Conservation (phyloP, 331 rosid species). For the Erythrophleum ivorense region DNA sequence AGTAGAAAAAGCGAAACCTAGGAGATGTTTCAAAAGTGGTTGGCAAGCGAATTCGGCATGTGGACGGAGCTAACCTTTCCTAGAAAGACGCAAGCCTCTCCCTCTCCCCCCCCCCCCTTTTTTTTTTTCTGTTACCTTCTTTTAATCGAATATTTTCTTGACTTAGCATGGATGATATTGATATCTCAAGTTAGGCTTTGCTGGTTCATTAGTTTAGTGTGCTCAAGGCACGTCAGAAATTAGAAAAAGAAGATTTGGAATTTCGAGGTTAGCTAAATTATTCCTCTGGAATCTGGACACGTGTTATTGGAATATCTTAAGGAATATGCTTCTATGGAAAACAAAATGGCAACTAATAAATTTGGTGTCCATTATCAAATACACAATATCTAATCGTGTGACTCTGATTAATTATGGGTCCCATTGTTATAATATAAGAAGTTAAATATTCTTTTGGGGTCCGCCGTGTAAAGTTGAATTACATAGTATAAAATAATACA, state of each 20-base stretch:
- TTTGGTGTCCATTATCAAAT: background rate
- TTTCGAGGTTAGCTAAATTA: background rate
- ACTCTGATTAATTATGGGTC: background rate
- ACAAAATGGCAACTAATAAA: background rate
- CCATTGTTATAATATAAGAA: background rate
- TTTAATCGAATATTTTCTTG: background rate
- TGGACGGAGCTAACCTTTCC: background rate
- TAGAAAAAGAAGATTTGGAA: background rate
- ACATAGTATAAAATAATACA: background rate
- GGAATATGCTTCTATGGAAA: constrained; percentile 42
- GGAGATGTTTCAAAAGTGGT: background rate
- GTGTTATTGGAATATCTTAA: constrained; percentile 38
- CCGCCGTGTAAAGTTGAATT: background rate
- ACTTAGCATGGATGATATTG: no score
- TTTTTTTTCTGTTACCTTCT: background rate
- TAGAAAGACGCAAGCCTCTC: background rate
- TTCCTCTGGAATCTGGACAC: background rate
- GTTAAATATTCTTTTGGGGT: background rate
- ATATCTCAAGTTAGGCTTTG: background rate
- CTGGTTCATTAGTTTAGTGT: background rate
- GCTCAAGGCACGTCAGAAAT: background rate
- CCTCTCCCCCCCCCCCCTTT: no score
- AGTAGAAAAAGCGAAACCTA: background rate
- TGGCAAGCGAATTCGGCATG: background rate
- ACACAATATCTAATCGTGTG: background rate